Conservation (phyloP, 129 eudicot genomes). For the Kitagawia praeruptora region DNA sequence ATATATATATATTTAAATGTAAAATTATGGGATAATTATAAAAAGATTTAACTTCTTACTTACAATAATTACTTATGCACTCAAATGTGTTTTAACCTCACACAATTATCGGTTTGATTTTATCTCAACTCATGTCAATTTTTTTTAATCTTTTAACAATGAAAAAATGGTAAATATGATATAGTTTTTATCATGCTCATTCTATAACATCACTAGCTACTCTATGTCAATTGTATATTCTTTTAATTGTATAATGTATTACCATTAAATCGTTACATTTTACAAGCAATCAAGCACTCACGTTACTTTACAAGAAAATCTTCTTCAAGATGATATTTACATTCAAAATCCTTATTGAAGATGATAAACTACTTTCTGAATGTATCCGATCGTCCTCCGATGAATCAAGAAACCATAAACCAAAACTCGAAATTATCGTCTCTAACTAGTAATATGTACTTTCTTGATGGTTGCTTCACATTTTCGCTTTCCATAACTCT, state of each 20-base stretch:
- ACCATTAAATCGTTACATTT: background rate
- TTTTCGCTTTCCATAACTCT: slow-evolving; percentile 15
- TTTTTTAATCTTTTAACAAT: too few species aligned
- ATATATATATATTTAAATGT: too few species aligned
- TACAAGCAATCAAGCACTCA: background rate
- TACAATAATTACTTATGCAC: too few species aligned
- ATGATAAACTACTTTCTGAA: slow-evolving; percentile 10
- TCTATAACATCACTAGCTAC: too few species aligned
- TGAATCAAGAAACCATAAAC: slow-evolving; percentile 16
- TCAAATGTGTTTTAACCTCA: too few species aligned
- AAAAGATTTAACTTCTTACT: too few species aligned
- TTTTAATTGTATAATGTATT: background rate
- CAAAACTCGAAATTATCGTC: slow-evolving; percentile 38
- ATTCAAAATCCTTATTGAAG: background rate
- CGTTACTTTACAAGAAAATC: background rate
- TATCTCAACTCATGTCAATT: too few species aligned
- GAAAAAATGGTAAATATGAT: too few species aligned
- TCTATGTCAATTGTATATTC: too few species aligned
- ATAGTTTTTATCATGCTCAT: too few species aligned
- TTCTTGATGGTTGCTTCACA: slow-evolving; percentile 18
- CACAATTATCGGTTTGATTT: too few species aligned
- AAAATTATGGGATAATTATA: too few species aligned
- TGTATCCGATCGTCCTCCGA: slow-evolving; percentile 16
- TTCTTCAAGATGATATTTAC: background rate
- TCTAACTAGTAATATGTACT: slow-evolving; percentile 28